phyloP scores from a whole-genome alignment of 1,284 basidiomycete genomes.

The Malassezia restricta region DNA sequence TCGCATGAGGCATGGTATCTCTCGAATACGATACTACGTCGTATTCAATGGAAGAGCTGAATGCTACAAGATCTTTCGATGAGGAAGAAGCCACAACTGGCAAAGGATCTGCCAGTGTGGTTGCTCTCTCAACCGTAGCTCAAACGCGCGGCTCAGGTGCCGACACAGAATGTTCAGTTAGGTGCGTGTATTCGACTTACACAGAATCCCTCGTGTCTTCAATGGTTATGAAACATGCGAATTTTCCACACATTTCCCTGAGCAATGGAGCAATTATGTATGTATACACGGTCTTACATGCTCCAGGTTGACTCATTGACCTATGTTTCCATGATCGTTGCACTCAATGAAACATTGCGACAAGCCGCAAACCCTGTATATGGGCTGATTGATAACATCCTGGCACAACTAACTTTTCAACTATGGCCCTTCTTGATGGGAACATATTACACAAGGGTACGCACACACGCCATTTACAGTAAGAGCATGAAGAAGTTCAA shows the following conservation, averaged over 20 bases:
- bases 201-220: conserved; percentile 3
- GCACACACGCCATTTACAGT: not conserved
- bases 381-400: conserved; percentile 9
- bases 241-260: conserved; percentile 1
- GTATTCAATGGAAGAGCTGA: not conserved
- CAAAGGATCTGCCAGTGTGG: not conserved
- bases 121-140: not conserved
- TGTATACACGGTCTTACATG: not conserved
- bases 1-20: too few relatives aligned
- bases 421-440: conserved; percentile 5
- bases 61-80: not conserved
- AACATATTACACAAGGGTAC: conserved; percentile 7
- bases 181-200: not conserved
- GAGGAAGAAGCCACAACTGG: not conserved
- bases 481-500: conserved; percentile 10
- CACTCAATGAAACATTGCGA: conserved; percentile 1
- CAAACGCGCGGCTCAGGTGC: not conserved
- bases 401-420: conserved; percentile 11
- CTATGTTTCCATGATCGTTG: not conserved
- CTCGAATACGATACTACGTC: too few relatives aligned
- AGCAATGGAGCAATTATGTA: not conserved
- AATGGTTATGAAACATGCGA: conserved; percentile 4
- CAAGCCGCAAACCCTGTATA: not conserved
- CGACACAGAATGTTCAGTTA: not conserved
- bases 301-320: not conserved